Evolutionary conservation across 2,329 filamentous ascomycete species (phyloP), one percentile per base, ranked within the genome.

Genomic region (Aspergillus flavus): DNA sequence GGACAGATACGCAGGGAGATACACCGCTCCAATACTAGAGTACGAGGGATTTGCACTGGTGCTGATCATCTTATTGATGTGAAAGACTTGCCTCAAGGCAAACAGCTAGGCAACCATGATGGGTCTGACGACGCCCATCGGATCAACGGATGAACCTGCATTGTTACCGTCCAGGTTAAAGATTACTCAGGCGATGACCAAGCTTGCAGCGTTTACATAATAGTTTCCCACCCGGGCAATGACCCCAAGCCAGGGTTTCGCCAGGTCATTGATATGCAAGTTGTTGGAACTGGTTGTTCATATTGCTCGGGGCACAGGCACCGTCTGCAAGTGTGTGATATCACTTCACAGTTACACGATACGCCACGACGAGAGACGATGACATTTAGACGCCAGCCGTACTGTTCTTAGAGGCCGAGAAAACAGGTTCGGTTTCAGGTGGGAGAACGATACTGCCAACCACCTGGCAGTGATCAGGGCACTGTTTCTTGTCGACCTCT

Each of bases 111-210:
- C 84, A 5, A 85, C 84, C 46, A 83, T 73, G 3, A 86, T 73
- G 0, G 84, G 84, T 45, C 85, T 75, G n/a, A 83, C 72, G 16
- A 86, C 73, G 3, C 77, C 81, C 10, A 77, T 68, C 1, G 75
- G 74, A 41, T 66, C 76, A 64, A 83, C 73, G 5, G 66, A 66
- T 14, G 63, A 58, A 3, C 64, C 56, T 53, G 66, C 66, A 56
- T n/a, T 26, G 3, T n/a, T 14, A 23, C 32, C 72, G 52, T 77
- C 89, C 82, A 0, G 92, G 89, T 85, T 93, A 90, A 14, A 93
- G 86, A 11, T 94, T 19, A 30, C 14, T 19, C 48, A 32, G 6
- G 11, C 6, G n/a, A 46, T 21, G 21, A 46, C 21, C n/a, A 23
- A 26, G n/a, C 14, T 28, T 30, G 26, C 26, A 30, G 23, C 26